Conservation (phyloP, 306 rosid species). For the Rosa lucieae region DNA sequence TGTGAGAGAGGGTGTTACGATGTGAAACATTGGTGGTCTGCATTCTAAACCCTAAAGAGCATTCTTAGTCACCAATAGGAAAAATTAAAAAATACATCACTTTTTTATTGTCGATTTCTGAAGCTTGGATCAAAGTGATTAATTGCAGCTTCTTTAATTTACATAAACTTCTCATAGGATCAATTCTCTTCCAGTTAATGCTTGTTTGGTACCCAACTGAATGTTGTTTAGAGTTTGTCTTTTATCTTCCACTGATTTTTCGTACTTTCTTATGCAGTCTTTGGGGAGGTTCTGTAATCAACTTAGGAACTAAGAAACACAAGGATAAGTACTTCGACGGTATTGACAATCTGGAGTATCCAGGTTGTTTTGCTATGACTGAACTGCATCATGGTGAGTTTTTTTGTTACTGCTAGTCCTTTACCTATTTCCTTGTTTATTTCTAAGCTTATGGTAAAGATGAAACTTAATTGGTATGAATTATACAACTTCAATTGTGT, state of each 20-base stretch:
- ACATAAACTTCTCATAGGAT: neutral
- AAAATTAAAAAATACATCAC: neutral
- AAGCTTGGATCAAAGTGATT: neutral
- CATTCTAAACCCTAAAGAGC: neutral
- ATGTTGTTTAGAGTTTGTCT: neutral
- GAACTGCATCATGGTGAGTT: constrained; percentile 88
- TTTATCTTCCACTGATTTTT: neutral
- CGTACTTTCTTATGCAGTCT: constrained; percentile 45
- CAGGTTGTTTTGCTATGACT: constrained; percentile 98
- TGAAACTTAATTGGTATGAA: neutral
- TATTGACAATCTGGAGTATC: constrained; percentile 78
- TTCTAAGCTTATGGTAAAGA: neutral
- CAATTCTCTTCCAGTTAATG: neutral
- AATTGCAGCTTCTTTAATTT: neutral
- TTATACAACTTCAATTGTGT: neutral
- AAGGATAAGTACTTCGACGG: constrained; percentile 84
- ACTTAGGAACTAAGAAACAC: constrained; percentile 90
- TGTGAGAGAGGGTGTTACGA: too few relatives aligned
- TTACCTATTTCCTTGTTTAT: neutral
- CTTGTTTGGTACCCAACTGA: neutral
- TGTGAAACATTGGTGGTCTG: neutral
- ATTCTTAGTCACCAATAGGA: neutral
- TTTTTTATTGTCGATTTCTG: neutral
- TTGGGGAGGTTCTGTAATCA: constrained; percentile 95
- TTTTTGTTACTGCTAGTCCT: neutral